A percentile compares a stretch with the other conserved stretches of the same genome.
These are phyloP conservation scores for Ogataea populi-albae DNA, from an alignment of 805 yeast genomes.

Conservation along the genomic window DNA sequence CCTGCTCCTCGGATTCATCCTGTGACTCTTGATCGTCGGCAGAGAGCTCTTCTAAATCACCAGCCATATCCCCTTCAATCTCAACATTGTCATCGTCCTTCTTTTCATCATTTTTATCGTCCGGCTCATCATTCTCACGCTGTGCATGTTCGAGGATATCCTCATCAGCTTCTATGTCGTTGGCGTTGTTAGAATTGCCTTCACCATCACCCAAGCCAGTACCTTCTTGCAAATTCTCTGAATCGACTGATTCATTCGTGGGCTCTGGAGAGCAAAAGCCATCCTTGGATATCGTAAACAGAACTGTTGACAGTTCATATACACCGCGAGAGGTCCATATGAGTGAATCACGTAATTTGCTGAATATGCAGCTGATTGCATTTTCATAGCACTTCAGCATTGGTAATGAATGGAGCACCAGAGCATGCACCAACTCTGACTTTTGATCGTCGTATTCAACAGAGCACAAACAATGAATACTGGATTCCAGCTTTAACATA, in stretches of 20 bases:
- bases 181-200: conserved; percentile 77
- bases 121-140: conserved; percentile 58
- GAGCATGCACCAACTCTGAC: conserved; percentile 41
- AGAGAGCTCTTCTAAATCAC: conserved; percentile 77
- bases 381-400: conserved; percentile 57
- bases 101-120: conserved; percentile 55
- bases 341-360: conserved; percentile 48
- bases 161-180: conserved; percentile 88
- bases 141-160: conserved; percentile 77
- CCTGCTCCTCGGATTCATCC: conserved; percentile 47
- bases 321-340: conserved; percentile 57
- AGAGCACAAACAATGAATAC: conserved; percentile 34
- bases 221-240: conserved; percentile 71
- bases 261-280: conserved; percentile 95
- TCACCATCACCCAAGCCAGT: conserved; percentile 86
- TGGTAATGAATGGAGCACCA: conserved; percentile 59
- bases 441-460: conserved; percentile 38
- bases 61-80: conserved; percentile 97
- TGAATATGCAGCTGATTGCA: conserved; percentile 43
- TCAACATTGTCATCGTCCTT: conserved; percentile 84
- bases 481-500: conserved; percentile 14
- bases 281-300: conserved; percentile 61
- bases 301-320: conserved; percentile 50
- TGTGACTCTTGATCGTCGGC: conserved; percentile 56
- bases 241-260: conserved; percentile 59